Evolutionary conservation across 169 alveolate genomes (phyloP).

Genomic region (Eimeria zaria): DNA sequence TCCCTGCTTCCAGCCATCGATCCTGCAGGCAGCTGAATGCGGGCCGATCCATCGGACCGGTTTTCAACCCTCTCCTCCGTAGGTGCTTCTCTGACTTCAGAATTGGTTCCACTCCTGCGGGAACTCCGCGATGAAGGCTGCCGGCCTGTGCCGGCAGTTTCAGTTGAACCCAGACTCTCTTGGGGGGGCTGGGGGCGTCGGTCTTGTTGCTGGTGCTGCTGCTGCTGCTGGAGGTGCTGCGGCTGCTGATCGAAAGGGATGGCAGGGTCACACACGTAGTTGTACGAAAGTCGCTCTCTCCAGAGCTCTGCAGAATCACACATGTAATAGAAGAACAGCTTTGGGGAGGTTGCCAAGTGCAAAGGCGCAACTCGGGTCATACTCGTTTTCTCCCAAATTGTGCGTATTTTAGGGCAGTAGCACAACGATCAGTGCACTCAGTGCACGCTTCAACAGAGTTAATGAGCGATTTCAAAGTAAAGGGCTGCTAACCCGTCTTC

Average conservation of each 20-base stretch:
- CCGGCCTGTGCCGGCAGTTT: background rate
- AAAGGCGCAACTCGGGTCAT: background rate
- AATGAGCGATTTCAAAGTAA: background rate
- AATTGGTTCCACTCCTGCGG: constrained; percentile 29
- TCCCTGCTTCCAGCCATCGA: constrained; percentile 26
- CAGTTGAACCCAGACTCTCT: constrained; percentile 7
- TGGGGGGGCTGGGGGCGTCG: constrained; percentile 3
- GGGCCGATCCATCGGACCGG: constrained; percentile 13
- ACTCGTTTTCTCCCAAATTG: background rate
- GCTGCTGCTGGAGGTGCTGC: constrained; percentile 19
- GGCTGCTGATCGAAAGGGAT: constrained; percentile 58
- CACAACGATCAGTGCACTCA: background rate
- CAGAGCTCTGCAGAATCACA: constrained; percentile 62
- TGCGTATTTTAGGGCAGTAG: background rate
- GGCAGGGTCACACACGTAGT: constrained; percentile 75
- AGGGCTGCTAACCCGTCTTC: constrained; percentile 43
- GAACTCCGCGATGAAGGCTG: background rate
- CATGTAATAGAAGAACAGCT: background rate
- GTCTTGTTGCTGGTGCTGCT: background rate
- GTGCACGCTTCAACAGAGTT: background rate
- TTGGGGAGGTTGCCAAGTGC: background rate
- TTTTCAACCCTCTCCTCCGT: constrained; percentile 4
- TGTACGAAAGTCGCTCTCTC: constrained; percentile 74
- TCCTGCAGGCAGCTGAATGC: constrained; percentile 43
- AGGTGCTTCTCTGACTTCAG: background rate